Conservation (phyloP, 345 rosid species). For the Leavenworthia alabamica region DNA sequence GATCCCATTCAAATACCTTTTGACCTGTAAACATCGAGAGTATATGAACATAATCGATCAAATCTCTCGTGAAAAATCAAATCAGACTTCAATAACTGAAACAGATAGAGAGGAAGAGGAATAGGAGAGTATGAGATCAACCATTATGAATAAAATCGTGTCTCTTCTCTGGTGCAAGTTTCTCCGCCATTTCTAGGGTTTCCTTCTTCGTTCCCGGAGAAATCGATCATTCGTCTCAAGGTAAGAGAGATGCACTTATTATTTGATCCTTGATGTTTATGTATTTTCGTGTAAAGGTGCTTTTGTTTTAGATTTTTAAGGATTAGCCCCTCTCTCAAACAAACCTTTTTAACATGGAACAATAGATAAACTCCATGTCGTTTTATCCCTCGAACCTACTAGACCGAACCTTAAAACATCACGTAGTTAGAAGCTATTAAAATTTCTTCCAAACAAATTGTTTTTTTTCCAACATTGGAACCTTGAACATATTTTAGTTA, state of each 20-base stretch:
- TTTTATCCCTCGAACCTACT: background rate
- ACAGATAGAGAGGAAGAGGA: too few relatives aligned
- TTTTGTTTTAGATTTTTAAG: too few relatives aligned
- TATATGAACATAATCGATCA: constrained; percentile 4
- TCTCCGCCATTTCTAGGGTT: constrained; percentile 32
- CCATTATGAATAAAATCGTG: constrained; percentile 32
- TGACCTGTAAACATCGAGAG: constrained; percentile 37
- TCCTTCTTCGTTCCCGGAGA: too few relatives aligned
- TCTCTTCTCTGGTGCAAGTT: constrained; percentile 35
- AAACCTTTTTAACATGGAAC: too few relatives aligned
- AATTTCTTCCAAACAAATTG: background rate
- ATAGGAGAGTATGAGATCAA: background rate
- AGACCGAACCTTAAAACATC: background rate
- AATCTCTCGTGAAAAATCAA: background rate
- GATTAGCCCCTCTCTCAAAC: too few relatives aligned
- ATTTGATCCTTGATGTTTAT: too few relatives aligned
- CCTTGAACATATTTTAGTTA: background rate
- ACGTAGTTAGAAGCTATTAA: background rate
- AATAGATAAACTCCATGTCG: constrained; percentile 11
- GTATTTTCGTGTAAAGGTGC: too few relatives aligned
- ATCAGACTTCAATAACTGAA: too few relatives aligned
- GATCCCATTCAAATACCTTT: constrained; percentile 93
- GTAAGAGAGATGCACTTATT: too few relatives aligned
- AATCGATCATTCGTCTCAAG: too few relatives aligned
- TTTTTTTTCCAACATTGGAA: background rate